Base-by-base conservation (phyloP, 1,284 basidiomycete genomes). In the Afroboletus lepidellus region DNA sequence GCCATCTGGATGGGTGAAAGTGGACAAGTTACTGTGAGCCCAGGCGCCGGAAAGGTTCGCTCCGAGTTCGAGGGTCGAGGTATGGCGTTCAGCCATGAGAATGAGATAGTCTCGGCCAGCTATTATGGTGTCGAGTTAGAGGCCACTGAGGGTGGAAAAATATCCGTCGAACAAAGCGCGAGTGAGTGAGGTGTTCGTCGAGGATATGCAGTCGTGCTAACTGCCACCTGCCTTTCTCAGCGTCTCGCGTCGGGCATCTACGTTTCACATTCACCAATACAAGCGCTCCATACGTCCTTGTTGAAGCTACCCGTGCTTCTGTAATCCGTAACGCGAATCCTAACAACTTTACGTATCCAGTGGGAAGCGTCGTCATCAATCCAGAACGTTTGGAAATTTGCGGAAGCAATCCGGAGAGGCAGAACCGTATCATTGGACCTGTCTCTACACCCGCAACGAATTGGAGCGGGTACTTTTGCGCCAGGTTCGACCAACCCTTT, bases 1-100 rank as follows among this genome's bases (percentile, higher is more conserved):
- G 91, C 91, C 0, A 92, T 93, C 41, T 93, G 91, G 91, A 93
- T 94, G 90, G 91, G 90, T 32, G 89, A 92, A 65, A 88, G 84
- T 56, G 90, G 81, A 0, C 81, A 80, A 25, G 78, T 82, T 7
- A 74, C 81, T 15, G 72, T 94, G 24, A 78, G 79, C 12, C 84
- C 87, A 4, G 89, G 90, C 6, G 66, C 74, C 3, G 79, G 80
- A 13, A 46, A 57, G 2, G 70, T 88, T 3, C 78, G 76, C 44
- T 72, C 77, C 3, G 69, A 64, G 8, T 87, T 88, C 55, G 76
- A 80, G n/a, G 71, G 78, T 21, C 74, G 89, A 8, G 87, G 83
- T 0, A 74, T 92, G 67, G 58, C 57, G 1, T 87, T 89, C 62
- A 69, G 70, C 8, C 75, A 83, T 48, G 75, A 78, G 18, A 74